A percentile compares a stretch with the other conserved stretches of the same genome.
These are phyloP conservation scores for Endocarpon pusillum DNA, from an alignment of 495 filamentous ascomycete species.

Conservation along the genomic window DNA sequence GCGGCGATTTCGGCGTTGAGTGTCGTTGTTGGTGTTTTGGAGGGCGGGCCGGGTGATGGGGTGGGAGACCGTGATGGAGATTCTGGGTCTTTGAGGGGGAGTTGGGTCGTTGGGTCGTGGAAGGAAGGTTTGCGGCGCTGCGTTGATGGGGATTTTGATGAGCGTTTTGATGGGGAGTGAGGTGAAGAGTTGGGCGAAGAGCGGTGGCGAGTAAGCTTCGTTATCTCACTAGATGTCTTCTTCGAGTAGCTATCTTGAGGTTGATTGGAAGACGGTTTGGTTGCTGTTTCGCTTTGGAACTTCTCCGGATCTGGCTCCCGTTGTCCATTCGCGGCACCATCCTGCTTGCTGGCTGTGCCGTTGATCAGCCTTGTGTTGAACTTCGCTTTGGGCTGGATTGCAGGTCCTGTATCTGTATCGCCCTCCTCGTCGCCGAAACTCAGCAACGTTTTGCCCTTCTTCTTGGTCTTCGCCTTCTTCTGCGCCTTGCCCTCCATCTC, in stretches of 20 bases:
- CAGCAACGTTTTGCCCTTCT: slow-evolving; percentile 56
- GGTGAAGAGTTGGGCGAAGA: no score
- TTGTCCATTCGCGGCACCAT: no score
- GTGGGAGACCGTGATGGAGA: slow-evolving; percentile 31
- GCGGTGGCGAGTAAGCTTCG: no score
- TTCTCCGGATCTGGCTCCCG: no score
- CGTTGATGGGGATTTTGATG: neutral
- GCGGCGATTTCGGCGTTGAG: slow-evolving; percentile 82
- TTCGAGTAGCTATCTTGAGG: neutral
- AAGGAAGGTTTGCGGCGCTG: slow-evolving; percentile 12
- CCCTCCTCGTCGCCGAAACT: slow-evolving; percentile 85
- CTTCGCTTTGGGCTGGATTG: slow-evolving; percentile 63
- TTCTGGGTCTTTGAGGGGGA: slow-evolving; percentile 31
- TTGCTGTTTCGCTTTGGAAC: slow-evolving; percentile 6
- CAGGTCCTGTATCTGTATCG: slow-evolving; percentile 38
- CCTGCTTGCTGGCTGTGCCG: slow-evolving; percentile 15
- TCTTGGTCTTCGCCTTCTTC: slow-evolving; percentile 61
- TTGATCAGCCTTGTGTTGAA: slow-evolving; percentile 76
- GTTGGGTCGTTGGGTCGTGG: slow-evolving; percentile 24
- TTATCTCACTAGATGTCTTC: no score
- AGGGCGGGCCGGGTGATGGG: slow-evolving; percentile 26
- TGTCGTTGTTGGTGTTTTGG: slow-evolving; percentile 33
- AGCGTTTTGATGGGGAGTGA: neutral
- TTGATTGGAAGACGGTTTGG: no score
- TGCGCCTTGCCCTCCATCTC: slow-evolving; percentile 19